These are phyloP conservation scores for Sporisorium graminicola DNA, from an alignment of 1,284 basidiomycete genomes.

Conservation along the genomic window DNA sequence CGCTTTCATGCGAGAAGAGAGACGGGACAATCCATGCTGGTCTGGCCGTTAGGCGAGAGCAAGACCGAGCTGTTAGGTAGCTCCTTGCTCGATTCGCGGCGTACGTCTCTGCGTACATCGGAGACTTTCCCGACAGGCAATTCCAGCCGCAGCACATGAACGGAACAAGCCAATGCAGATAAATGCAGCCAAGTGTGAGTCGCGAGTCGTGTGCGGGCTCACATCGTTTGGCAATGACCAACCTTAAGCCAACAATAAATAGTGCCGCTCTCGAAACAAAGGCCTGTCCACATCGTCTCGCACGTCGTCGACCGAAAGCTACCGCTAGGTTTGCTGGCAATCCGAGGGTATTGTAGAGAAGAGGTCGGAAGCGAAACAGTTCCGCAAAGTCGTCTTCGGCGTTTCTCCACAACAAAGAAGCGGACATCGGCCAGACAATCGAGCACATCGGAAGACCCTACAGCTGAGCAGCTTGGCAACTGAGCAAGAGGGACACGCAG, in stretches of 20 bases:
- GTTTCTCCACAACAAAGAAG: background rate
- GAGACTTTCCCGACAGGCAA: background rate
- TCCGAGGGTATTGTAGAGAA: no score
- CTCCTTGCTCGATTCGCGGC: conserved; percentile 3
- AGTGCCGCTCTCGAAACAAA: background rate
- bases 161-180: background rate
- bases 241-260: no score
- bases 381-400: background rate
- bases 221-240: no score
- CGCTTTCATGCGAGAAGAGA: conserved; percentile 1
- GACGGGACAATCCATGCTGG: conserved; percentile 8
- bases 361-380: no score
- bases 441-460: no score
- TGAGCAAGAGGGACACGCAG: no score
- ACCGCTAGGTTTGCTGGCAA: no score
- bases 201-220: no score
- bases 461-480: background rate
- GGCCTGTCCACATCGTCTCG: background rate
- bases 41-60: background rate
- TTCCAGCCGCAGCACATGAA: background rate
- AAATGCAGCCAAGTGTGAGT: background rate
- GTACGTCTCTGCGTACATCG: background rate
- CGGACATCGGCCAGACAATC: background rate
- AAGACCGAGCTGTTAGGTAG: background rate
- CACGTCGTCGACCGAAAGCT: no score